Conservation (phyloP, 2,329 filamentous ascomycete species). For the Lachnum nothofagi region DNA sequence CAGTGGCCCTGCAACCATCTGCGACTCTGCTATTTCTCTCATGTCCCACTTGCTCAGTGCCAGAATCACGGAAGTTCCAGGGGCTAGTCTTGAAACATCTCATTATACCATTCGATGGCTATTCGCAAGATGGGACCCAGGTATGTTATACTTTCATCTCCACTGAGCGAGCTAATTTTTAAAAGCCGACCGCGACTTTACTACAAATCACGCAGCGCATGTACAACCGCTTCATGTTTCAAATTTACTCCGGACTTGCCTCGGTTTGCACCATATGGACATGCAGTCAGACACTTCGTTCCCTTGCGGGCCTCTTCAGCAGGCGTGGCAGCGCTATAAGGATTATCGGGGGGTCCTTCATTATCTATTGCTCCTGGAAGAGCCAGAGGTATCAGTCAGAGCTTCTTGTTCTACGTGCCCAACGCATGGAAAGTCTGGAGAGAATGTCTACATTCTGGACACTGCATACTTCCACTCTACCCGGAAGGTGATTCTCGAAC, state of each 20-base stretch:
- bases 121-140: conserved; percentile 74
- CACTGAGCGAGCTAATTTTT: conserved; percentile 12
- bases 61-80: conserved; percentile 63
- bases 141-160: conserved; percentile 43
- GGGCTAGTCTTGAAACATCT: conserved; percentile 60
- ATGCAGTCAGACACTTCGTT: conserved; percentile 5
- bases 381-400: not conserved
- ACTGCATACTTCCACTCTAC: conserved; percentile 26
- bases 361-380: conserved; percentile 52
- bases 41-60: conserved; percentile 65
- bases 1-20: conserved; percentile 70
- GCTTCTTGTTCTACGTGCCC: conserved; percentile 23
- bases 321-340: conserved; percentile 30
- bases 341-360: conserved; percentile 42
- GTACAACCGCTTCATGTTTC: conserved; percentile 61
- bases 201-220: conserved; percentile 59
- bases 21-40: conserved; percentile 72
- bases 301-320: conserved; percentile 28
- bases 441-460: conserved; percentile 18
- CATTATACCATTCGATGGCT: conserved; percentile 77
- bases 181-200: conserved; percentile 62
- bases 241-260: conserved; percentile 64
- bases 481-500: conserved; percentile 30
- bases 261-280: conserved; percentile 42
- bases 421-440: conserved; percentile 6